Evolutionary conservation across 2,329 filamentous ascomycete species (phyloP), one percentile per base, ranked within the genome.

Genomic region (Didymella sp.): DNA sequence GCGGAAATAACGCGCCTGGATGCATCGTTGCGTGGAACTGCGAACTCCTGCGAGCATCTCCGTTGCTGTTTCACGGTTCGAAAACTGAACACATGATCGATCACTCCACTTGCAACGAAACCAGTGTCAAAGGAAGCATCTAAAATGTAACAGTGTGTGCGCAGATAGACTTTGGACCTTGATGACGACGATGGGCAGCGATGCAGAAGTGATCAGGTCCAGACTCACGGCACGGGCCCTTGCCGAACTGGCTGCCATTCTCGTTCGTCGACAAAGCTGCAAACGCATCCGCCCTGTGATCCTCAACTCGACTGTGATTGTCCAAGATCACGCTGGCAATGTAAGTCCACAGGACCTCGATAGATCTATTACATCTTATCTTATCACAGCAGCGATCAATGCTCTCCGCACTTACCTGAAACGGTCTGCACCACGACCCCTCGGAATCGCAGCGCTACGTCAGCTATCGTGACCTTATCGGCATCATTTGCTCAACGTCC

Each of bases 381-480:
- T 56, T 46, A 56, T 56, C 51, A 44, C 17, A 24, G 4, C 40
- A 49, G 45, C 19, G 45, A 49, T 55, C 45, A 28, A 49, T 33
- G n/a, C 17, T 33, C 35, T n/a, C 40, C 30, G 25, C 22, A 42
- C 33, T 47, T 47, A 25, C 47, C 47, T 22, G 30, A 51, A 43
- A 27, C 24, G 46, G 47, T 24, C n/a, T 25, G 19, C 27, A 42
- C 4, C 11, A 17, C 24, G 35, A 24, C 25, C n/a, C 22, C 24
- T 4, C 40, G n/a, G 17, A 24, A 41, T 38, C 24, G n/a, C 28
- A 48, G n/a, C 4, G 22, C 42, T 46, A 51, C 54, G 43, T 51
- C 48, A 52, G 30, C 22, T 40, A 48, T 57, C 48, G 41, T 52
- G 48, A 48, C 30, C 48, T 57, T 57, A 45, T 52, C 49, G 51